These are phyloP conservation scores for Rhododendron kiyosumense DNA, from an alignment of 148 eudicot species.

Conservation along the genomic window DNA sequence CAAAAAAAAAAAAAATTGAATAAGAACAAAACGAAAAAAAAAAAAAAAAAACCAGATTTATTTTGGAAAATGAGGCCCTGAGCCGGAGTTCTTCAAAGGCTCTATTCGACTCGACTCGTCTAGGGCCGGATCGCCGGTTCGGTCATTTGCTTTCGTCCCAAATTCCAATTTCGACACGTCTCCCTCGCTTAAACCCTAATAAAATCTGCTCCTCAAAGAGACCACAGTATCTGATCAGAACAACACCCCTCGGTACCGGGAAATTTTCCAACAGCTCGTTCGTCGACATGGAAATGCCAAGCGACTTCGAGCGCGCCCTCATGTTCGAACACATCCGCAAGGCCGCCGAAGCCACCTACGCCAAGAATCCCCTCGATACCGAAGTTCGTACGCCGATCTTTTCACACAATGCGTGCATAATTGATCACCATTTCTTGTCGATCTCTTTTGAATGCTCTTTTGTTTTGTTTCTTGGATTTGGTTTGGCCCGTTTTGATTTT, in stretches of 20 bases:
- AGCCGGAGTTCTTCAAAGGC: too few species aligned
- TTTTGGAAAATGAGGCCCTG: too few species aligned
- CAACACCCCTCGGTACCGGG: neutral
- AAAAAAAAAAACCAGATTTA: too few species aligned
- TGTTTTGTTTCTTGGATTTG: neutral
- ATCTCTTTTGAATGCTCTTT: neutral
- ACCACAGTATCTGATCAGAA: neutral
- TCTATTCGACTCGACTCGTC: too few species aligned
- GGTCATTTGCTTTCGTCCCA: too few species aligned
- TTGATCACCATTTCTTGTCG: neutral
- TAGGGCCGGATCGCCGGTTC: too few species aligned
- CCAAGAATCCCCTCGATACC: slow-evolving; percentile 61
- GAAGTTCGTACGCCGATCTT: slow-evolving; percentile 32
- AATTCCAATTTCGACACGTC: neutral
- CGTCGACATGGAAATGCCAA: slow-evolving; percentile 49
- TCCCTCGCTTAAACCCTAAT: neutral
- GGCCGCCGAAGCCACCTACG: slow-evolving; percentile 52
- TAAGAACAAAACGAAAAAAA: too few species aligned
- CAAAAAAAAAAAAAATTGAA: too few species aligned
- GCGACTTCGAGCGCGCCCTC: slow-evolving; percentile 59
- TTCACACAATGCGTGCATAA: neutral
- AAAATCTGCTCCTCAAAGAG: neutral
- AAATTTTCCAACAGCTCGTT: neutral
- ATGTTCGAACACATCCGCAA: slow-evolving; percentile 81
- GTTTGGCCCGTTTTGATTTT: neutral